Evolutionary conservation across 176 grass and related monocot genomes (phyloP).

Genomic region (Lolium perenne): DNA sequence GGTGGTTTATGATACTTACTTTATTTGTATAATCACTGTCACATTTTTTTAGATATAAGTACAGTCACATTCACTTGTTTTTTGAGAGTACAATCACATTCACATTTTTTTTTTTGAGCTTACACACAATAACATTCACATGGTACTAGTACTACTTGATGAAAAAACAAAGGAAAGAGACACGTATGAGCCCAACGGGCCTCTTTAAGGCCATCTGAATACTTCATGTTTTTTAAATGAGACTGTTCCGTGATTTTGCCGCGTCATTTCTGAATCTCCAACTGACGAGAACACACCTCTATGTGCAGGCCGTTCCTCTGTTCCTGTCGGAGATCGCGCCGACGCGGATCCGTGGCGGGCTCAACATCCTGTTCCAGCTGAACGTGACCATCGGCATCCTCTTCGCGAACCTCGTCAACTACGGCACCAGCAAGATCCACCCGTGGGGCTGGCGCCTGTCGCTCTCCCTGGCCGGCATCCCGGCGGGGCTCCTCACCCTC

Average conservation of each 20-base stretch:
- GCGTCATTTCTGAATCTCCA: background rate
- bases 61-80: too few relatives aligned
- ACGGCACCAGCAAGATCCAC: slow-evolving; percentile 74
- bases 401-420: slow-evolving; percentile 86
- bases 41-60: too few relatives aligned
- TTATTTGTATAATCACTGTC: background rate
- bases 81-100: too few relatives aligned
- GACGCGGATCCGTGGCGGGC: slow-evolving; percentile 81
- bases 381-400: slow-evolving; percentile 95
- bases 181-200: background rate
- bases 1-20: background rate
- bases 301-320: slow-evolving; percentile 87
- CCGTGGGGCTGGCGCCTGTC: slow-evolving; percentile 85
- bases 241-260: background rate
- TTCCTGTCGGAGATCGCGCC: slow-evolving; percentile 93
- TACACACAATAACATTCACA: too few relatives aligned
- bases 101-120: too few relatives aligned
- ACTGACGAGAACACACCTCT: background rate
- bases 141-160: too few relatives aligned
- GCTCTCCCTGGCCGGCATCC: slow-evolving; percentile 78
- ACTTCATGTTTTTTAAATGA: background rate
- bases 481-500: slow-evolving; percentile 71
- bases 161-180: background rate
- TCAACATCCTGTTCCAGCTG: slow-evolving; percentile 98
- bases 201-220: background rate